Base-by-base conservation (phyloP, 2,329 filamentous ascomycete species). In the Aspergillus sclerotialis region DNA sequence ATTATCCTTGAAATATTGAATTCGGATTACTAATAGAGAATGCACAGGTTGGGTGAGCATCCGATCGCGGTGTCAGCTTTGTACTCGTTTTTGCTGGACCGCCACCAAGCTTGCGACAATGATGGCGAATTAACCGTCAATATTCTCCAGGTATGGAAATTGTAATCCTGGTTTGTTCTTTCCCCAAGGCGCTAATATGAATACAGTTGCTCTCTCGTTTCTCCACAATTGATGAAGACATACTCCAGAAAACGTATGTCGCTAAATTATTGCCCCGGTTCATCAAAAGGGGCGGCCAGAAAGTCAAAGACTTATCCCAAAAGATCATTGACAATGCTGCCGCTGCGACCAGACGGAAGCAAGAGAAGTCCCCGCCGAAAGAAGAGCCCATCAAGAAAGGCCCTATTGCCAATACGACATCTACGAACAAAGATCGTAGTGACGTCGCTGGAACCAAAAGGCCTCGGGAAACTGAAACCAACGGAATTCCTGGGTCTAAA, bases 171-270 rank as follows among this genome's bases (percentile, higher is more conserved):
- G n/a, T n/a, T n/a, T n/a, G n/a, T n/a, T n/a, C n/a, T n/a, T n/a
- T n/a, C n/a, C n/a, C n/a, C n/a, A n/a, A 25, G 32, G 14, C 14
- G 37, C 54, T 63, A 39, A 63, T 37, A 9, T 5, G 32, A 32
- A 25, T 41, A 17, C 21, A 77, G 66, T 57, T 78, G 30, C 65
- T 80, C 46, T 59, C 66, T 17, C 65, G 65, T 28, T 78, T 75
- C 42, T 67, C 68, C 10, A 78, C 74, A 5, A 62, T 80, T 46
- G 76, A 73, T 37, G 69, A 69, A 39, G 71, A 75, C 32, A 65
- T 72, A 31, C 61, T 80, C 15, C 70, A 76, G 45, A 76, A 75
- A 49, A 77, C 73, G 7, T 78, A 78, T 45, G 58, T 79, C 18
- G 65, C 67, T 35, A 80, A 78, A 49, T 63, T 78, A 11, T 56